Base-by-base conservation (phyloP, 2,329 filamentous ascomycete species). In the Fusarium pseudograminearum region DNA sequence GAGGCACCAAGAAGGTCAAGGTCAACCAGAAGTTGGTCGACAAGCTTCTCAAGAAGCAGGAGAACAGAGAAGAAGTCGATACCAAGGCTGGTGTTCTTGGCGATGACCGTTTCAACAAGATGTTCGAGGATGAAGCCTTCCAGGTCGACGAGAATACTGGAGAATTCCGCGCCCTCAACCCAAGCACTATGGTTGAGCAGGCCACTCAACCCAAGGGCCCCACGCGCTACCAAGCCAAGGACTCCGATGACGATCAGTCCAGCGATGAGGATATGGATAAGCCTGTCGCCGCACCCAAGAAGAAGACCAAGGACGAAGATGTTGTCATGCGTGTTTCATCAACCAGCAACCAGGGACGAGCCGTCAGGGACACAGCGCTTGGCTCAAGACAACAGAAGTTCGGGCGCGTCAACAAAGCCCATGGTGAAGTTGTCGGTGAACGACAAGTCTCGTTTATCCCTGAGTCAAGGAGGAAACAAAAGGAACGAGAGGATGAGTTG, bases 1-100 rank as follows among this genome's bases (percentile, higher is more conserved):
- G 96, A 73, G 94, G 95, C 70, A 93, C 90, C 81, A 98, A 97
- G 84, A 98, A 97, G 85, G 91, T 97, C 84, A 98, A 98, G 85
- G 94, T 99, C 82, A 99, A 99, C 79, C 89, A 94, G 76, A 91
- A 87, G 70, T 80, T 92, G 69, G 92, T 92, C 64, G 91, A 95
- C 77, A 93, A 92, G 78, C 87, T 88, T 71, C 89, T 88, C 83
- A 87, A 88, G 77, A 86, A 86, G 69, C 87, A 88, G 74, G 89
- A 89, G 74, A 87, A 85, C 76, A 84, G 87, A 74, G 84, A 83
- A 34, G 82, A 84, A 59, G 83, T 88, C 53, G 89, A 90, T 65
- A 82, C 83, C 55, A 83, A 85, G 69, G 89, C 86, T 67, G 90
- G 89, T 62, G 81, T 97, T 36, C 88, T 99, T 56, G 89, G 88